Percentiles rank a stretch among this genome's conserved stretches.
Evolutionary conservation across 129 eudicot species (phyloP).

Genomic region (Flaveria sonorensis): DNA sequence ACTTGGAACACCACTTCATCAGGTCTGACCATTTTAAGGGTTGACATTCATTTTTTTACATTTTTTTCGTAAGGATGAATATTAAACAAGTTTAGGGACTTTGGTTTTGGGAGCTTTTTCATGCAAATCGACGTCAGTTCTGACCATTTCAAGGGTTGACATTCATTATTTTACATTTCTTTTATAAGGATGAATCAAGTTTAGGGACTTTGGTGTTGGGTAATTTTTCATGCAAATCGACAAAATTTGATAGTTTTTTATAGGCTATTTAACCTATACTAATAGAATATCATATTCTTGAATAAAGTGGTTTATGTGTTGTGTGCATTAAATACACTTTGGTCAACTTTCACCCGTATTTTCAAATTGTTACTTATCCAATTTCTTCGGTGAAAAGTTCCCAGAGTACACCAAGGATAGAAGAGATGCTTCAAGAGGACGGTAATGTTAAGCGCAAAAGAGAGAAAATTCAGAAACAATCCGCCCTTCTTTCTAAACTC

Average conservation of each 20-base stretch:
- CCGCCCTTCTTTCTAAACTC: constrained; percentile 88
- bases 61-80: too few species aligned
- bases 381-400: constrained; percentile 43
- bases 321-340: not conserved
- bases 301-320: not conserved
- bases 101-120: not conserved
- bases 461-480: constrained; percentile 82
- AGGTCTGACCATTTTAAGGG: not conserved
- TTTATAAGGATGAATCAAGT: not conserved
- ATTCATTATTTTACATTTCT: too few species aligned
- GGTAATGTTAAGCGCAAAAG: constrained; percentile 78
- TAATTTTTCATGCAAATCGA: not conserved
- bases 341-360: not conserved
- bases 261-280: not conserved
- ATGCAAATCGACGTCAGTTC: not conserved
- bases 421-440: constrained; percentile 95
- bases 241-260: not conserved
- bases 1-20: not conserved
- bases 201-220: not conserved
- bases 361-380: not conserved
- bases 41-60: too few species aligned
- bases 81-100: not conserved
- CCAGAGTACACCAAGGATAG: constrained; percentile 83
- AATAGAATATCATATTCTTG: not conserved
- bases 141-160: too few species aligned